Evolutionary conservation across 495 filamentous ascomycete genomes (phyloP).

Genomic region (Oidiodendron maius): DNA sequence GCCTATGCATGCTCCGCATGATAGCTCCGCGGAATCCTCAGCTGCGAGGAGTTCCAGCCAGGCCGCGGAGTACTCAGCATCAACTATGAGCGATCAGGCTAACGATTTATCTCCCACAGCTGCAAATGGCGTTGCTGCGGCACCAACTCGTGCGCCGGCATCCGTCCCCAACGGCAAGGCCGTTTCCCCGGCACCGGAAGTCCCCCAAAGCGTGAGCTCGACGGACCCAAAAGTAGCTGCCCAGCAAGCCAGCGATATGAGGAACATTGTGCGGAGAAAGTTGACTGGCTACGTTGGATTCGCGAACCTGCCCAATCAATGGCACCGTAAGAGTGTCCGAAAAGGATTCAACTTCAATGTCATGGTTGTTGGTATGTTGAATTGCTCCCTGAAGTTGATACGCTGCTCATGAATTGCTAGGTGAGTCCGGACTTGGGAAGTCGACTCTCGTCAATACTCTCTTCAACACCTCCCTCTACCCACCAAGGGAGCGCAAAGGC

Average conservation of each 20-base stretch:
- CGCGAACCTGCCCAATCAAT: slow-evolving; percentile 98
- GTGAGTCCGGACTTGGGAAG: slow-evolving; percentile 98
- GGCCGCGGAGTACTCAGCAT: slow-evolving; percentile 11
- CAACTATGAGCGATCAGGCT: slow-evolving; percentile 20
- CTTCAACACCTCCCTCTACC: slow-evolving; percentile 99
- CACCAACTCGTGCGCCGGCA: slow-evolving; percentile 19
- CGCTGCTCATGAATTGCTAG: slow-evolving; percentile 37
- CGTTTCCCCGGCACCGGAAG: slow-evolving; percentile 12
- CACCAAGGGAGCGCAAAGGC: slow-evolving; percentile 93
- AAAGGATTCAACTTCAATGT: slow-evolving; percentile 99
- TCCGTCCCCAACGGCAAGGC: slow-evolving; percentile 23
- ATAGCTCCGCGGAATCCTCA: slow-evolving; percentile 18
- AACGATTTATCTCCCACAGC: slow-evolving; percentile 25
- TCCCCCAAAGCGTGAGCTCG: slow-evolving; percentile 40
- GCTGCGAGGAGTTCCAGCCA: slow-evolving; percentile 17
- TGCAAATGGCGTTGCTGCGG: slow-evolving; percentile 24
- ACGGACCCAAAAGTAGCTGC: slow-evolving; percentile 74
- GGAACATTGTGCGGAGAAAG: slow-evolving; percentile 97
- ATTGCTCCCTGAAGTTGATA: neutral
- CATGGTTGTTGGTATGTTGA: slow-evolving; percentile 90
- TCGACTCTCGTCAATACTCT: slow-evolving; percentile 98
- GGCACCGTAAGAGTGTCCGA: slow-evolving; percentile 99
- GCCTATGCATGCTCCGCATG: slow-evolving; percentile 20
- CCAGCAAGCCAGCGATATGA: slow-evolving; percentile 75
- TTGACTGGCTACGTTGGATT: slow-evolving; percentile 98